Evolutionary conservation across 2,329 filamentous ascomycete species (phyloP).

Genomic region (Sporothrix pallida): DNA sequence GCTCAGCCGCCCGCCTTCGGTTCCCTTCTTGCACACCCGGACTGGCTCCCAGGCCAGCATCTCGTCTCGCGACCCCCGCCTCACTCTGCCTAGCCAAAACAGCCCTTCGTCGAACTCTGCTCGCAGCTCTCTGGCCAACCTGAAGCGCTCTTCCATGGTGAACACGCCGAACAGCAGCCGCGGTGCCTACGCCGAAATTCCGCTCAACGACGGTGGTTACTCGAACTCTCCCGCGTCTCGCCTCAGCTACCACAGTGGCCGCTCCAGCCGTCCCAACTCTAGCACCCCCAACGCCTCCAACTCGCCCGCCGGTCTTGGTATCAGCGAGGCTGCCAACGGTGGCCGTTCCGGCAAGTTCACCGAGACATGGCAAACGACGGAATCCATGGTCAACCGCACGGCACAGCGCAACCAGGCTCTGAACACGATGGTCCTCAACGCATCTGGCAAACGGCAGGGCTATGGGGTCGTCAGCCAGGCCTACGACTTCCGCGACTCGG

Average conservation of each 20-base stretch:
- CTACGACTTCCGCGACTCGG: slow-evolving; percentile 46
- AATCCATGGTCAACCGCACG: slow-evolving; percentile 60
- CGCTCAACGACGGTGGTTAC: slow-evolving; percentile 50
- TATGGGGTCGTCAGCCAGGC: slow-evolving; percentile 57
- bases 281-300: slow-evolving; percentile 17
- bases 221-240: slow-evolving; percentile 38
- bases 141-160: slow-evolving; percentile 55
- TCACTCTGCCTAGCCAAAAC: slow-evolving; percentile 62
- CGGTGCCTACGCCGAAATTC: slow-evolving; percentile 58
- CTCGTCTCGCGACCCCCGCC: slow-evolving; percentile 57
- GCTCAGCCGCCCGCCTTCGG: slow-evolving; percentile 55
- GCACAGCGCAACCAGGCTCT: slow-evolving; percentile 57
- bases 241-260: slow-evolving; percentile 22
- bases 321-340: slow-evolving; percentile 38
- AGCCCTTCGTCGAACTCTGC: slow-evolving; percentile 50
- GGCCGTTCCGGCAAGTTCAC: slow-evolving; percentile 55
- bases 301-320: slow-evolving; percentile 15
- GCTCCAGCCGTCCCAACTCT: slow-evolving; percentile 18
- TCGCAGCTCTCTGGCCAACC: slow-evolving; percentile 45
- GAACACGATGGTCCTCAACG: slow-evolving; percentile 44
- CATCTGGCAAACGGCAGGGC: slow-evolving; percentile 45
- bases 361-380: slow-evolving; percentile 61
- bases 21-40: slow-evolving; percentile 84
- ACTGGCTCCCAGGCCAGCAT: slow-evolving; percentile 60
- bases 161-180: slow-evolving; percentile 42